A percentile compares a stretch with the other conserved stretches of the same genome.
phyloP scores from a whole-genome alignment of 169 alveolate species.

The Plasmodium inui region DNA sequence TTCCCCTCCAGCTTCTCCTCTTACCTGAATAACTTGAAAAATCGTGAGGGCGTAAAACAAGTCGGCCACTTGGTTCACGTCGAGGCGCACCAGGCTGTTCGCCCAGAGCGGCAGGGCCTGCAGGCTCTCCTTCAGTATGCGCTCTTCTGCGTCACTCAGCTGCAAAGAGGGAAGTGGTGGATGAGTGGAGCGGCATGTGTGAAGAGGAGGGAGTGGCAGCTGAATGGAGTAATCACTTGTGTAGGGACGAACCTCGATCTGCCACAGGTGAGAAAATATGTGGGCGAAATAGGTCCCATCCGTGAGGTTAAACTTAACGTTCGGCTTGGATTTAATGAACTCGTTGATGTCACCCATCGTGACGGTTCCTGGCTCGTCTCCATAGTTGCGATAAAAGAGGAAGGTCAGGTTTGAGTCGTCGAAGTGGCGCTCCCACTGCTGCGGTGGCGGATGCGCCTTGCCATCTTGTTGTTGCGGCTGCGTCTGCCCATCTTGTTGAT shows the following conservation, averaged over 20 bases:
- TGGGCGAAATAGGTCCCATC: slow-evolving; percentile 53
- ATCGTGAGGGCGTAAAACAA: slow-evolving; percentile 38
- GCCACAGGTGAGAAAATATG: slow-evolving; percentile 24
- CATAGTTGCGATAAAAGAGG: slow-evolving; percentile 22
- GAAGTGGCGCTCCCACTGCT: background rate
- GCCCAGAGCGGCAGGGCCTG: background rate
- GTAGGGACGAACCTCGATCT: slow-evolving; percentile 16
- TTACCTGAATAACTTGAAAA: slow-evolving; percentile 38
- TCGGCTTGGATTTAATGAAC: slow-evolving; percentile 2
- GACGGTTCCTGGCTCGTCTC: background rate
- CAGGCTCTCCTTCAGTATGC: slow-evolving; percentile 8
- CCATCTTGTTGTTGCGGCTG: background rate
- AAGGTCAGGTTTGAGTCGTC: slow-evolving; percentile 31
- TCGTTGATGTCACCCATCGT: slow-evolving; percentile 23
- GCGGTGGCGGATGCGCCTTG: background rate
- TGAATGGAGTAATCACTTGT: background rate
- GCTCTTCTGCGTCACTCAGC: slow-evolving; percentile 28
- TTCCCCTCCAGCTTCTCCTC: background rate
- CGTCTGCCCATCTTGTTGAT: background rate
- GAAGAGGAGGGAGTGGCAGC: background rate
- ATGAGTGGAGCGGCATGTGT: background rate
- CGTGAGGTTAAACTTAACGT: slow-evolving; percentile 24
- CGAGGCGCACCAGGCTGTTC: slow-evolving; percentile 2
- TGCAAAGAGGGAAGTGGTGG: background rate
- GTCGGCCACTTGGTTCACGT: slow-evolving; percentile 41